Base-by-base conservation (phyloP, 1,139 yeast genomes). In the Taphrina confusa region DNA sequence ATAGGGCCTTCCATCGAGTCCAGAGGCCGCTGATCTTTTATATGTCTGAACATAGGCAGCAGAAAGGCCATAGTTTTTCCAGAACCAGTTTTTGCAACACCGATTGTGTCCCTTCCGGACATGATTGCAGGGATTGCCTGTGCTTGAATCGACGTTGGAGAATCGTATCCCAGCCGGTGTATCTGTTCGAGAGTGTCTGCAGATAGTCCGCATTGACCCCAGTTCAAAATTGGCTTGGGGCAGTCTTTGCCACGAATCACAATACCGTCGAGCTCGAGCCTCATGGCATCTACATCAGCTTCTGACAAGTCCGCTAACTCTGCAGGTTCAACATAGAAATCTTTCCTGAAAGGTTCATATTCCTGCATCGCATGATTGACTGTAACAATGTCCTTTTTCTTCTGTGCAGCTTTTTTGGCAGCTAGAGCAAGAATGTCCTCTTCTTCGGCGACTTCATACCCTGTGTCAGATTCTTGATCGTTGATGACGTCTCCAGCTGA, bases 51-150 rank as follows among this genome's bases (percentile, higher is more conserved):
- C 74, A 92, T 73, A 0, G 98, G 97, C 9, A 94, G 71, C 8
- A 90, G 76, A 72, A 88, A 94, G 1, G 97, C 86, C 68, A 92
- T 78, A 0, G 98, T 94, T 70, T 92, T 92, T 1, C 98, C 98
- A 1, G 97, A 88, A 0, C 99, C 98, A 0, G 99, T 92, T 66
- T 90, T 89, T 0, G 98, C 97, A 31, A 92, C 86, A 4, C 96
- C 97, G 57, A 94, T 85, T 3, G 92, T 82, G 74, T 94, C 97
- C 61, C 87, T 73, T 0, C 98, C 97, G 3, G 85, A 78, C 92
- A 92, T 85, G 16, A 90, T 82, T 0, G 91, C 86, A 0, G 99
- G 98, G 16, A 91, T 77, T 0, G 97, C 91, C 69, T 91, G 97
- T 0, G 91, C 79, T 71, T 94, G 99, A 62, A 94, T 89, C 0